phyloP scores from a whole-genome alignment of 345 rosid species.

The Cardiospermum halicacabum region DNA sequence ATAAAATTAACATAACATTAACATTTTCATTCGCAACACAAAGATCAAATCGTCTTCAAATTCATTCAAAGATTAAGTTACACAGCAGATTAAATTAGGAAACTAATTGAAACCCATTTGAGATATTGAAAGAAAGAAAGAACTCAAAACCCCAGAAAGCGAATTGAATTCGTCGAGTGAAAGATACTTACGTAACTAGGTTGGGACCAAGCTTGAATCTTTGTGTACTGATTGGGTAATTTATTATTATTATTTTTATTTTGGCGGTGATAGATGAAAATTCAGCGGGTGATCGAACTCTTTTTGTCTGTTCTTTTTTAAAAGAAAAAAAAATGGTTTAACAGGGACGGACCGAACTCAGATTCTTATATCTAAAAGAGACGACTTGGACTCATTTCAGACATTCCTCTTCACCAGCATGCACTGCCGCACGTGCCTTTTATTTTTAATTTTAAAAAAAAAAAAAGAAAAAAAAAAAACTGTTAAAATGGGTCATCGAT shows the following conservation, averaged over 20 bases:
- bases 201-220: neutral
- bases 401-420: neutral
- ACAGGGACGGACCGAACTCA: slow-evolving; percentile 2
- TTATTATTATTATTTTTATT: neutral
- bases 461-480: no score
- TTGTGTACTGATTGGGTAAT: neutral
- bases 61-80: neutral
- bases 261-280: neutral
- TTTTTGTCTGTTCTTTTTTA: neutral
- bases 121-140: slow-evolving; percentile 4
- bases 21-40: neutral
- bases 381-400: neutral
- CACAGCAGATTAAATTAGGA: slow-evolving; percentile 1
- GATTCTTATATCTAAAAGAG: neutral
- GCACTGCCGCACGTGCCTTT: neutral
- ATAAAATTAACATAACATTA: neutral
- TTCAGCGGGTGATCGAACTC: neutral
- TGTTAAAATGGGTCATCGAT: no score
- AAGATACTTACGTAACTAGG: neutral
- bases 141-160: slow-evolving; percentile 10
- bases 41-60: neutral
- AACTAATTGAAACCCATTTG: neutral
- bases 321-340: neutral
- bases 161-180: neutral
- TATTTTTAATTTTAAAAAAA: neutral